A percentile compares a stretch with the other conserved stretches of the same genome.
Conservation (phyloP, 2,329 filamentous ascomycete species). For the Botrytis aclada region DNA sequence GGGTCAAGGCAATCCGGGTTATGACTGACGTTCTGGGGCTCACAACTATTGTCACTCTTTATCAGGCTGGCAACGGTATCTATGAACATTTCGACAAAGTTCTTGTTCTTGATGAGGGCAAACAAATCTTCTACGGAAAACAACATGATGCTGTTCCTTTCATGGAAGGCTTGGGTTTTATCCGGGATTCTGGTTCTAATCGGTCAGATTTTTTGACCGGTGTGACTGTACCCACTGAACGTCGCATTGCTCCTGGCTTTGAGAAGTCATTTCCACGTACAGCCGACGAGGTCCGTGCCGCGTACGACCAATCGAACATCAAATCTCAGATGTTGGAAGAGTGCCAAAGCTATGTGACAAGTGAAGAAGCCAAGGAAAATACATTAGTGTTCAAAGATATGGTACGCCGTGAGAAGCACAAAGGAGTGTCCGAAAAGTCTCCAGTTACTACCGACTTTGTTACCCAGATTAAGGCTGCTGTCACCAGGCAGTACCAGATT, state of each 20-base stretch:
- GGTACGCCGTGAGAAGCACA: conserved; percentile 53
- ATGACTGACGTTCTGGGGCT: conserved; percentile 61
- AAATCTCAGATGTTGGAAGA: background rate
- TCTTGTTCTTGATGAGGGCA: conserved; percentile 62
- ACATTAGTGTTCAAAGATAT: conserved; percentile 51
- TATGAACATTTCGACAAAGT: conserved; percentile 70
- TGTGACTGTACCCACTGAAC: conserved; percentile 53
- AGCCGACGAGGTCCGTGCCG: conserved; percentile 38
- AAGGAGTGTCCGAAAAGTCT: conserved; percentile 50
- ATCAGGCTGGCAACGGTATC: conserved; percentile 68
- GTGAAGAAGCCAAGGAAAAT: conserved; percentile 45
- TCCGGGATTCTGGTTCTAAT: conserved; percentile 59
- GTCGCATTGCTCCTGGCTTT: conserved; percentile 51
- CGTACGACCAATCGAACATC: background rate
- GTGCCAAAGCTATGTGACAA: conserved; percentile 42
- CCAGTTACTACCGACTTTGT: conserved; percentile 44
- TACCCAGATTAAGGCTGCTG: conserved; percentile 54
- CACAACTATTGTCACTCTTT: conserved; percentile 61
- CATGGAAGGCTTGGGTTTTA: conserved; percentile 63
- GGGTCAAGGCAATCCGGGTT: conserved; percentile 53
- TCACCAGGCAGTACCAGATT: conserved; percentile 62
- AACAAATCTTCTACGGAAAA: conserved; percentile 63
- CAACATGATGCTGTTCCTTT: conserved; percentile 57
- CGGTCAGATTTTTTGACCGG: conserved; percentile 64
- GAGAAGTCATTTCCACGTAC: conserved; percentile 46